Conservation (phyloP, 768 basidiomycete genomes). For the Serendipita vermifera region DNA sequence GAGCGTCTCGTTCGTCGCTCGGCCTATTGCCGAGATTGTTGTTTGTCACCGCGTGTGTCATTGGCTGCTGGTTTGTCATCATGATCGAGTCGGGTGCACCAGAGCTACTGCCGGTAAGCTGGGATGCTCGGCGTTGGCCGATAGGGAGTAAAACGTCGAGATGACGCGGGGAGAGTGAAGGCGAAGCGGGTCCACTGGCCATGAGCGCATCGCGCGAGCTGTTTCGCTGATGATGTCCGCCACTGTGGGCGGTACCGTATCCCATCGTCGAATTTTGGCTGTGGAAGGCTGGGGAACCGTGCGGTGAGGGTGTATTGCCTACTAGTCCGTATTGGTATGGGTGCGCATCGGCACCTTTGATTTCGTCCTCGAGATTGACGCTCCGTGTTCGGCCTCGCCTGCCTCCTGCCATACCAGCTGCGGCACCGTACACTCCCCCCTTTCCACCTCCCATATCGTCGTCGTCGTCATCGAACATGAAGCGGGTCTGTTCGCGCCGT, state of each 20-base stretch:
- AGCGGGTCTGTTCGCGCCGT: not conserved
- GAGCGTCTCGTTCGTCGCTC: too few species aligned
- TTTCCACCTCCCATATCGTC: not conserved
- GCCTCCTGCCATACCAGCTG: not conserved
- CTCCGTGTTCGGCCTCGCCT: not conserved
- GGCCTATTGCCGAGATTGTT: not conserved
- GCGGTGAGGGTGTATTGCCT: not conserved
- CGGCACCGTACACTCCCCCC: not conserved
- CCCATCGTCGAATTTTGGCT: not conserved
- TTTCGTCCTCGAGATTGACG: not conserved
- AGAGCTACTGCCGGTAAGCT: not conserved
- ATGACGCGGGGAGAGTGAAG: not conserved
- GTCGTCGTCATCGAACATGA: not conserved
- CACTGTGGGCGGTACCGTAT: too few species aligned
- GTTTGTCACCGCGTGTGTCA: not conserved
- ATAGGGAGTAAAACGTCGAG: not conserved
- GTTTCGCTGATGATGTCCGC: not conserved
- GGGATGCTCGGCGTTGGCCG: not conserved
- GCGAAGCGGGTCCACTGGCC: not conserved
- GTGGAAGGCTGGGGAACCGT: not conserved
- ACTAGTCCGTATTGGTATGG: conserved; percentile 1
- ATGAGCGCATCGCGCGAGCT: conserved; percentile 2
- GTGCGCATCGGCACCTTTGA: not conserved
- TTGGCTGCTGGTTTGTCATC: not conserved
- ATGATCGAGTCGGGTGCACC: conserved; percentile 1